phyloP scores from a whole-genome alignment of 2,329 filamentous ascomycete species.

The Colletotrichum endophyticum region DNA sequence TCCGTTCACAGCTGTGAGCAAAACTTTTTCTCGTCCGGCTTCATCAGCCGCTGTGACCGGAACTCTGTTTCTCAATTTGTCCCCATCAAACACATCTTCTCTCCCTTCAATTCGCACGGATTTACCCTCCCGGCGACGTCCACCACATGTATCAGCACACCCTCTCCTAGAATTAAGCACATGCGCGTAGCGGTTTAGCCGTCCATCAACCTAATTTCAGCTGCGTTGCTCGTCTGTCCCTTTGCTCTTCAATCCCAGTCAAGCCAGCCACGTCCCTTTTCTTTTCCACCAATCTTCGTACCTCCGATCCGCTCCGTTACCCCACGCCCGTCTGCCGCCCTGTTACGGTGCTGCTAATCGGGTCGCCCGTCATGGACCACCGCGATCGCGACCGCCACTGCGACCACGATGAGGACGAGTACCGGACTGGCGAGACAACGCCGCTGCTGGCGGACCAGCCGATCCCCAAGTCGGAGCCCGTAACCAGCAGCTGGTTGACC shows the following conservation, averaged over 20 bases:
- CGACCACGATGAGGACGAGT: not conserved
- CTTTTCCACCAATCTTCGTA: not conserved
- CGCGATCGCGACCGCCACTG: not conserved
- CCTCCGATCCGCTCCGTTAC: not conserved
- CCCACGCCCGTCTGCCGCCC: not conserved
- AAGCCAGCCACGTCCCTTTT: not conserved
- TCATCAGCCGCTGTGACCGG: not conserved
- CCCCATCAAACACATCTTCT: not conserved
- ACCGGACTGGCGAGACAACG: conserved; percentile 11
- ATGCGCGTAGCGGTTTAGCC: not conserved
- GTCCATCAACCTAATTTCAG: not conserved
- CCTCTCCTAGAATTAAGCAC: not conserved
- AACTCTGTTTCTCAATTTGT: not conserved
- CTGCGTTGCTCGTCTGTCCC: not conserved
- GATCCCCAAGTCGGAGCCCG: conserved; percentile 6
- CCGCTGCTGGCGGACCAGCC: conserved; percentile 16
- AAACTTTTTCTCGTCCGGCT: not conserved
- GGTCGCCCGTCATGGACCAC: not conserved
- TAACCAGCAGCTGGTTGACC: not conserved
- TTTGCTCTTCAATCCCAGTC: not conserved
- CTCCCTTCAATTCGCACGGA: not conserved
- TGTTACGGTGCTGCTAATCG: not conserved
- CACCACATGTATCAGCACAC: not conserved
- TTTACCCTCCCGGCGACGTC: not conserved
- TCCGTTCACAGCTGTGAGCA: not conserved